These are phyloP conservation scores for Plectranthus barbatus DNA, from an alignment of 257 asterid genomes.

Conservation along the genomic window DNA sequence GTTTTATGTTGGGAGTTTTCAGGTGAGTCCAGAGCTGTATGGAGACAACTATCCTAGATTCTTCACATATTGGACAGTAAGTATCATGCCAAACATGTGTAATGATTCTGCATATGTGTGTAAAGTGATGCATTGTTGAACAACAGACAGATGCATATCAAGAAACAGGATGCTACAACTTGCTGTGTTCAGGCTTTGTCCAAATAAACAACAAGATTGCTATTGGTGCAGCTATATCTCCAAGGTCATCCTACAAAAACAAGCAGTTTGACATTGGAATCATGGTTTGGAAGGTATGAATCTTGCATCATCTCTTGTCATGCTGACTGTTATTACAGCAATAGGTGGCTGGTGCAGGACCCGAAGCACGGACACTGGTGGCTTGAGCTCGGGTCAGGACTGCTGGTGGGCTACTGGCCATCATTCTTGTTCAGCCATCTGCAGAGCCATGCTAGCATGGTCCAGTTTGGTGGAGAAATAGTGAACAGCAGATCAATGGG, in stretches of 20 bases:
- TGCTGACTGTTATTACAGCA: too few species aligned
- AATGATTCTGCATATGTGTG: neutral
- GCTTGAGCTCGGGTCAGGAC: constrained; percentile 77
- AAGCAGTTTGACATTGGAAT: constrained; percentile 81
- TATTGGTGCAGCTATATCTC: constrained; percentile 91
- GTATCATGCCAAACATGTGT: neutral
- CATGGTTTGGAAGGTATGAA: constrained; percentile 88
- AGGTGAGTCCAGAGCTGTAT: constrained; percentile 80
- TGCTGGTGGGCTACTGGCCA: constrained; percentile 91
- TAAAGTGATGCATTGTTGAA: neutral
- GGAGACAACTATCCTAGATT: constrained; percentile 88
- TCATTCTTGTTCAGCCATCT: constrained; percentile 63
- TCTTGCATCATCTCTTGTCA: neutral
- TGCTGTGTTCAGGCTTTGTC: constrained; percentile 80
- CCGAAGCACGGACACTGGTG: constrained; percentile 98
- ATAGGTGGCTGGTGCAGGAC: too few species aligned
- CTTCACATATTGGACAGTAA: constrained; percentile 93
- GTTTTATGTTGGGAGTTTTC: constrained; percentile 8
- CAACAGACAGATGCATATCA: constrained; percentile 86
- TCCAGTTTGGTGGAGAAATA: constrained; percentile 86
- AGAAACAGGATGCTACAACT: constrained; percentile 94
- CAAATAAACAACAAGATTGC: constrained; percentile 85
- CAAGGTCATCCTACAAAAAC: constrained; percentile 55
- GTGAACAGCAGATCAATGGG: constrained; percentile 72
- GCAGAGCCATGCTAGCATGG: constrained; percentile 71